Evolutionary conservation across 257 asterid genomes (phyloP), one percentile per base, ranked within the genome.

Genomic region (Pogostemon cablin): DNA sequence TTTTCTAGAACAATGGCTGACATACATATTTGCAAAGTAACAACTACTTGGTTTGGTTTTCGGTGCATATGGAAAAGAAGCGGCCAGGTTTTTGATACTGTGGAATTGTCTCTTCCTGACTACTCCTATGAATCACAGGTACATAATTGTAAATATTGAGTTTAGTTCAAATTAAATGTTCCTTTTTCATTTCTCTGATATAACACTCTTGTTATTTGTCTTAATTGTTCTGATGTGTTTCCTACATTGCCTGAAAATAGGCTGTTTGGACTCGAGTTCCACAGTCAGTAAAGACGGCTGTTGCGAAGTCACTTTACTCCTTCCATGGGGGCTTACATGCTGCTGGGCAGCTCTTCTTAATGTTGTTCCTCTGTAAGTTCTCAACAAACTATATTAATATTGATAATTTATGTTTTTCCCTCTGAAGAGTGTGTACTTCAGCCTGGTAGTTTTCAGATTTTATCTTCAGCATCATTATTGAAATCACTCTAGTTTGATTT

Each of bases 251-350:
- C 59, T 70, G 64, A 72, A 62, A 37, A 56, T 80, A 93, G 98
- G 99, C 99, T 82, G 98, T 86, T 77, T 93, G 99, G 99, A 79
- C 87, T 82, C 92, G 86, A 75, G 98, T 91, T 81, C 95, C 93
- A 46, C 89, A 86, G 59, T 84, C 95, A 32, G 82, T 87, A 64
- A 91, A 91, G 81, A 78, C 77, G 77, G 82, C 83, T 41, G 87
- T 91, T 57, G 96, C 87, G 78, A 50, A 68, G 71, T 78, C 74
- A 38, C 47, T 42, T 54, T 85, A 78, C 79, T 89, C 90, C 72
- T 87, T 89, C 73, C 93, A 86, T 68, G 96, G 87, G 77, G 99
- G 99, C 47, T 81, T 93, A 77, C 99, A 91, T 81, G 98, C 99
- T 79, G 96, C 97, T 69, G 87, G 98, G 54, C 98, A 91, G 96